Evolutionary conservation across 345 rosid genomes (phyloP), one percentile per base, ranked within the genome.

Genomic region (Moricandia arvensis): DNA sequence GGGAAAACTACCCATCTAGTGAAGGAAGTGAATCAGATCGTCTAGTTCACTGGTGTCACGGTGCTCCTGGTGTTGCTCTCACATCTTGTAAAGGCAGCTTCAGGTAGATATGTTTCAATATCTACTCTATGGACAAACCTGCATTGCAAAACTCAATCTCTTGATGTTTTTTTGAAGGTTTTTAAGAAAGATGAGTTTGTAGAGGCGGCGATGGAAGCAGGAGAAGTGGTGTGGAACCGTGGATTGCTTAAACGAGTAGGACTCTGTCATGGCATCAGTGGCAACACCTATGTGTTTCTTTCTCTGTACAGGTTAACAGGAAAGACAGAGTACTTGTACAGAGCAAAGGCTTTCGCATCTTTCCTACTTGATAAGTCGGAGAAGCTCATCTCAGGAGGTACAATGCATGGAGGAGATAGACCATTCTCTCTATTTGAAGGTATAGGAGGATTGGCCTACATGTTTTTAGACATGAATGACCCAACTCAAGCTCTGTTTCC

Each of bases 21-120:
- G 83, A 86, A 83, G 79, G 81, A 65, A 89, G 60, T 11, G 71
- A 80, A 58, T 58, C 45, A 18, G 90, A 87, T 61, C 76, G 66
- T 30, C 89, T 88, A 54, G 89, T 90, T 60, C 96, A 90, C 61
- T 88, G 96, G 92, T 90, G 92, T 75, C 95, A 88, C 70, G 95
- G 95, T 3, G 90, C 92, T 72, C 82, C 92, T 53, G 92, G 95
- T 59, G 58, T 90, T 63, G 86, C 87, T 55, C 85, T 90, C 73
- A 83, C 96, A 58, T n/a, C 87, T 86, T 34, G 85, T 69, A 15
- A 90, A 86, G 35, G 89, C 92, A 9, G 90, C 89, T 76, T 76
- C 82, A 86, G 89, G 95, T 89, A n/a, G 0, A 21, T 21, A 21
- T 21, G 24, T 21, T 21, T 21, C 24, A 21, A 21, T 21, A 21